Base-by-base conservation (phyloP, 106 monocot species). In the Acanthochlamys bracteata region DNA sequence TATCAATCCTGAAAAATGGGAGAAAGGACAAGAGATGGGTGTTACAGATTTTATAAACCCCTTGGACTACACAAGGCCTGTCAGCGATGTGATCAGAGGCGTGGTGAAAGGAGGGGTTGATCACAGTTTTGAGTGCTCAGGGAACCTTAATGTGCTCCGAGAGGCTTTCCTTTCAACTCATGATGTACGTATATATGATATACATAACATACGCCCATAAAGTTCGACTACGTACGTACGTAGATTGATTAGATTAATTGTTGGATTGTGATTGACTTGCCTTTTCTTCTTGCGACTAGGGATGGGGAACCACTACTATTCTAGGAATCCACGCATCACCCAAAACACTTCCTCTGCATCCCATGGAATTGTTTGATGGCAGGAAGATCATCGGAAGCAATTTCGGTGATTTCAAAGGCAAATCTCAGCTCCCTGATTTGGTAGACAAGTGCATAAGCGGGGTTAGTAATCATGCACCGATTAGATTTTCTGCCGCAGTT, bases 101-200 rank as follows among this genome's bases (percentile, higher is more conserved):
- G 74, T 92, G 82, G 79, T 79, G 0, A 60, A 80, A 21, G 92
- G 92, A 4, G 92, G 92, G 1, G 92, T 92, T 0, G 92, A 92
- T 53, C 88, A 76, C 65, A 84, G 92, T 77, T 92, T 92, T 53
- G 92, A 92, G 69, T 92, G 92, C 33, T 63, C 79, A 0, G 92
- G 92, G 6, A 92, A 77, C 49, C 19, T 71, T 17, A 82, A 82
- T 15, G 84, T 84, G 6, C 71, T 92, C 7, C 73, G 84, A 0
- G 84, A 87, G 51, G 87, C 92, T 13, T 92, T 92, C 68, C 25
- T 68, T 4, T 84, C 92, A 25, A 88, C 92, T 2, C 87, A 80
- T 53, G 84, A 80, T 41, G 92, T 92, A 77, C 7, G 55, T 47
- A 1, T 7, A 0, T 51, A 33, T 33, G 33, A 33, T 33, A 3